These are phyloP conservation scores for Aethionema arabicum DNA, from an alignment of 345 rosid genomes.

Conservation along the genomic window DNA sequence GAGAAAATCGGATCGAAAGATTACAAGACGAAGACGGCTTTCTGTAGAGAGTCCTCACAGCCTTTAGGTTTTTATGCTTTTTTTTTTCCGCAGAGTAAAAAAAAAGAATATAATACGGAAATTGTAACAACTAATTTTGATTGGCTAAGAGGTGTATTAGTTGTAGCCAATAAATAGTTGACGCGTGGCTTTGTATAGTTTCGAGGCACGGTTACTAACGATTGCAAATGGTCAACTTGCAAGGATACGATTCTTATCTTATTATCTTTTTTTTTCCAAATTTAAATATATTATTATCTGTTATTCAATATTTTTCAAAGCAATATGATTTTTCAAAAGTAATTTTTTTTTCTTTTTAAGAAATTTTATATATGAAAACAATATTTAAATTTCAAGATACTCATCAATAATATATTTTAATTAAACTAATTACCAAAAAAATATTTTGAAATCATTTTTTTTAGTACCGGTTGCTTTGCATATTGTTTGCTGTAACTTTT, in stretches of 20 bases:
- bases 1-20: slow-evolving; percentile 18
- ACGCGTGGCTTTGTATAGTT: slow-evolving; percentile 1
- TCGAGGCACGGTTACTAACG: slow-evolving; percentile 13
- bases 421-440: no score
- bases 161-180: background rate
- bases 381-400: no score
- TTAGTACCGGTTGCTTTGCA: no score
- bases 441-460: no score
- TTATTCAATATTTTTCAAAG: no score
- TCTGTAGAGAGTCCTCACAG: slow-evolving; percentile 17
- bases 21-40: slow-evolving; percentile 28
- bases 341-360: no score
- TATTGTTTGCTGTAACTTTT: no score
- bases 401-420: no score
- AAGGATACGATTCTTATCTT: slow-evolving; percentile 20
- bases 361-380: no score
- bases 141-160: slow-evolving; percentile 25
- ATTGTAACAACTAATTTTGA: background rate
- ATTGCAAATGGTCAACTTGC: slow-evolving; percentile 26
- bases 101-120: background rate
- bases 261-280: background rate
- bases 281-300: no score
- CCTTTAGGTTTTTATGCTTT: slow-evolving; percentile 14
- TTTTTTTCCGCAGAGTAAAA: slow-evolving; percentile 19
- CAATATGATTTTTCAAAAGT: no score